phyloP scores from a whole-genome alignment of 192 early-diverging fungal genomes.

The Entophlyctis luteolus region DNA sequence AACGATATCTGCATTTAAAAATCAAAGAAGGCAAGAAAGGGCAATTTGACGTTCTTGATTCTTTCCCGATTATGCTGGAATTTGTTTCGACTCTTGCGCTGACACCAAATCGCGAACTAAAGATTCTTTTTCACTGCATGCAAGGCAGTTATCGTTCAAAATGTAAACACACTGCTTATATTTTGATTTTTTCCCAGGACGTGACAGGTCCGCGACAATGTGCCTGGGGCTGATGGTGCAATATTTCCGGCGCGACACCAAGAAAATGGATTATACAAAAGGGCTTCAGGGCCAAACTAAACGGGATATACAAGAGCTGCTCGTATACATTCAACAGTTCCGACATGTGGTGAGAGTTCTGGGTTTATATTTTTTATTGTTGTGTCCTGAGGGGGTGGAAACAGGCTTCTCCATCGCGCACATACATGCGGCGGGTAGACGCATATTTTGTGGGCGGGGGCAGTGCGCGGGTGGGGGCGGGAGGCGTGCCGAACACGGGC shows the following conservation, averaged over 20 bases:
- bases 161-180: not conserved
- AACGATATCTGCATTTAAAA: conserved; percentile 62
- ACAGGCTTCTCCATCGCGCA: conserved; percentile 13
- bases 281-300: conserved; percentile 2
- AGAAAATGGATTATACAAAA: not conserved
- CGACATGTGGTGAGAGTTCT: conserved; percentile 21
- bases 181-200: conserved; percentile 35
- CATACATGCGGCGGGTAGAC: conserved; percentile 23
- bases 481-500: too few relatives aligned
- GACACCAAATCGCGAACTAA: conserved; percentile 1
- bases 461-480: too few relatives aligned
- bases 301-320: conserved; percentile 11
- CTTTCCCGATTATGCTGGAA: conserved; percentile 55
- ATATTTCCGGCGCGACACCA: conserved; percentile 20
- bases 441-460: conserved; percentile 4
- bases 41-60: conserved; percentile 56
- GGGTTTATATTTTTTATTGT: not conserved
- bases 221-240: conserved; percentile 59
- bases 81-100: conserved; percentile 44
- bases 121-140: conserved; percentile 72
- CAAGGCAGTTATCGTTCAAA: conserved; percentile 49
- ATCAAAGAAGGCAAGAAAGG: conserved; percentile 90
- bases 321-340: conserved; percentile 25
- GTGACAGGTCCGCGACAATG: conserved; percentile 78
- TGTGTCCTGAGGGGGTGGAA: not conserved